Percentiles rank a stretch among this genome's conserved stretches.
phyloP scores from a whole-genome alignment of 371 early-diverging fungal species.

The Haplosporangium sp. region DNA sequence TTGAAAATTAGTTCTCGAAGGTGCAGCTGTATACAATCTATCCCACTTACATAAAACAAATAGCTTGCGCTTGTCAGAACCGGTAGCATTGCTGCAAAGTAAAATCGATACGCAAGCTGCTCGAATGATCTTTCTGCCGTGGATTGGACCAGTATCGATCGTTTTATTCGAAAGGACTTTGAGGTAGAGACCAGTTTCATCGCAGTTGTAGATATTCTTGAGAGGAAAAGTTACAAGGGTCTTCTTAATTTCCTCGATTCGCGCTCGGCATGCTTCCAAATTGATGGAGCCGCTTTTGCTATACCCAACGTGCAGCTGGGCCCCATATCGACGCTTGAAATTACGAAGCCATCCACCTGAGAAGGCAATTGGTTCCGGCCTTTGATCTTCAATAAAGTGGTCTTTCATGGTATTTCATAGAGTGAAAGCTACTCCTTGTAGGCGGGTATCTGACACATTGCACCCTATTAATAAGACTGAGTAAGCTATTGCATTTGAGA shows the following conservation, averaged over 20 bases:
- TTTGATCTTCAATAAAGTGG: neutral
- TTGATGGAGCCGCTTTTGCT: neutral
- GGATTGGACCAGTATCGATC: too few species aligned
- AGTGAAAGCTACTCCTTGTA: neutral
- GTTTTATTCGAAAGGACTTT: neutral
- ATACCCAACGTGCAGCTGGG: neutral
- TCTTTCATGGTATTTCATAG: slow-evolving; percentile 1
- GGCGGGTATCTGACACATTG: neutral
- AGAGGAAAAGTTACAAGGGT: neutral
- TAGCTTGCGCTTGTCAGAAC: too few species aligned
- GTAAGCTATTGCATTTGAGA: too few species aligned
- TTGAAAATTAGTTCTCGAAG: too few species aligned
- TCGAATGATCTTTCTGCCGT: too few species aligned
- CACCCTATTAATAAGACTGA: neutral
- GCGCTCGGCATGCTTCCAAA: neutral
- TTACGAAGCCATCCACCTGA: slow-evolving; percentile 1
- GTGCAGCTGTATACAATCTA: too few species aligned
- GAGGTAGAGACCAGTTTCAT: slow-evolving; percentile 8
- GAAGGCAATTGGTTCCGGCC: too few species aligned
- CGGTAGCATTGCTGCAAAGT: too few species aligned
- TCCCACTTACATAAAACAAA: too few species aligned
- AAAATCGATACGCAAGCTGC: too few species aligned
- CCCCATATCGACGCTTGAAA: neutral
- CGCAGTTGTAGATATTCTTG: slow-evolving; percentile 19
- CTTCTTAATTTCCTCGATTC: neutral